Conservation (phyloP, 2,329 filamentous ascomycete species). For the Chaetomiaceae sp. region DNA sequence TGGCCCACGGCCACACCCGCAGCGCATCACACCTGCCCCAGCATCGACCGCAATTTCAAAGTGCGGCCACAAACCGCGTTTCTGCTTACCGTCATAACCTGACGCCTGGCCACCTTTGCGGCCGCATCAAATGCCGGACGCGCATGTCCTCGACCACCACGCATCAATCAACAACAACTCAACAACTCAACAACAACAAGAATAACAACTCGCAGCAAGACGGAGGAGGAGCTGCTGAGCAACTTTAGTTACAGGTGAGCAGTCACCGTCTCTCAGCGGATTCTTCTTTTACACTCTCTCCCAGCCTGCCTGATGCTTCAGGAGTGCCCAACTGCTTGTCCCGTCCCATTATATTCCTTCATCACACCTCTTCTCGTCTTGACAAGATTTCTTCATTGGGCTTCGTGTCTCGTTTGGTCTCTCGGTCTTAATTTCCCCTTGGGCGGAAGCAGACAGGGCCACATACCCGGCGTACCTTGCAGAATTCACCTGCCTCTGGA, state of each 20-base stretch:
- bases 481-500: background rate
- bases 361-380: too few species aligned
- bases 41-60: conserved; percentile 15
- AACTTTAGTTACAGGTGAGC: too few species aligned
- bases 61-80: background rate
- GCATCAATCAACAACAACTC: background rate
- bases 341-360: too few species aligned
- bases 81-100: conserved; percentile 13
- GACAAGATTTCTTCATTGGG: background rate
- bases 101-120: conserved; percentile 8
- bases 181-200: background rate
- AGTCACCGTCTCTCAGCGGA: too few species aligned
- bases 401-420: background rate
- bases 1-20: conserved; percentile 8
- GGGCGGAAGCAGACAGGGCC: too few species aligned
- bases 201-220: too few species aligned
- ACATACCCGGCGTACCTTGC: background rate
- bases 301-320: background rate
- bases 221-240: too few species aligned
- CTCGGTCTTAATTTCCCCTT: background rate
- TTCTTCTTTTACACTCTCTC: background rate
- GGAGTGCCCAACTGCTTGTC: background rate
- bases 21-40: background rate
- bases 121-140: conserved; percentile 6
- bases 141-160: background rate